Conservation (phyloP, 2,329 filamentous ascomycete species). For the Alternaria hordeiaustralica region DNA sequence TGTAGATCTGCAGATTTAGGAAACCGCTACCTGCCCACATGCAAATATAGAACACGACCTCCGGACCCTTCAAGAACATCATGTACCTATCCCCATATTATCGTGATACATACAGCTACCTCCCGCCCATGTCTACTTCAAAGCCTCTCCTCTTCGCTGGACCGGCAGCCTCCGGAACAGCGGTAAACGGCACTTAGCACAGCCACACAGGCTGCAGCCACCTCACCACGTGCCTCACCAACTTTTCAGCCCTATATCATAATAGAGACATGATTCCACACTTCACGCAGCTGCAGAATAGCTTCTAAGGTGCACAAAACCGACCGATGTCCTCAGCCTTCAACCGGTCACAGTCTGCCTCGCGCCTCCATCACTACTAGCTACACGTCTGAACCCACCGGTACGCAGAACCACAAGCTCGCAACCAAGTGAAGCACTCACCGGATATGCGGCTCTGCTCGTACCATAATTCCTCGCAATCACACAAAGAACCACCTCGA, state of each 20-base stretch:
- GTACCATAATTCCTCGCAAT: not conserved
- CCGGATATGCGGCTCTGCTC: not conserved
- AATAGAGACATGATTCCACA: not conserved
- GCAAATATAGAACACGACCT: not conserved
- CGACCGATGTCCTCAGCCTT: not conserved
- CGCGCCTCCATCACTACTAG: not conserved
- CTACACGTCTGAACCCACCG: not conserved
- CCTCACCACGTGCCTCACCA: constrained; percentile 1
- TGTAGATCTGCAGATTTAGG: not conserved
- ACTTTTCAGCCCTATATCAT: not conserved
- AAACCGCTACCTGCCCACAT: not conserved
- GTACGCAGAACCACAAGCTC: not conserved
- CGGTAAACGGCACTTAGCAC: constrained; percentile 12
- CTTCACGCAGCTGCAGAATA: too few species aligned
- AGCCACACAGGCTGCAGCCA: constrained; percentile 2
- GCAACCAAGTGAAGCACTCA: not conserved
- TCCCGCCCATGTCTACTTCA: not conserved
- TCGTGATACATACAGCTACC: not conserved
- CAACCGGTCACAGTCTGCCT: not conserved
- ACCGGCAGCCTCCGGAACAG: constrained; percentile 10
- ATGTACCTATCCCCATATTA: not conserved
- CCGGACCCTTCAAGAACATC: not conserved
- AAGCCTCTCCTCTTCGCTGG: not conserved
- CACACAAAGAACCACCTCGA: too few species aligned
- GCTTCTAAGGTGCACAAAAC: not conserved